Percentiles rank a stretch among this genome's conserved stretches.
Evolutionary conservation across 2,329 filamentous ascomycete genomes (phyloP).

Genomic region (Claviceps capensis): DNA sequence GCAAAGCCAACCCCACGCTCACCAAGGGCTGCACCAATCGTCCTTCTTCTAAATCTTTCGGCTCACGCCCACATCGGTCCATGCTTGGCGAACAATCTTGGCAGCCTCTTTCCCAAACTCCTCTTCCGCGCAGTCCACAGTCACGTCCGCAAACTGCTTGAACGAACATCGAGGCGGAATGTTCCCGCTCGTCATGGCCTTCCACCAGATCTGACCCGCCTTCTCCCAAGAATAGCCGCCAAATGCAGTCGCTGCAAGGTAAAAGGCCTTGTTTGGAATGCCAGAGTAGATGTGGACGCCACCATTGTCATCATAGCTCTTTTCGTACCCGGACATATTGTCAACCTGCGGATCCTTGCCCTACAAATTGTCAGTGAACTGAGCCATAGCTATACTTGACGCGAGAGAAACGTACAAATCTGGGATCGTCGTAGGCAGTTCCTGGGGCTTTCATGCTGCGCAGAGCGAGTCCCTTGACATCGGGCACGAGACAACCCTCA

Average conservation of each 20-base stretch:
- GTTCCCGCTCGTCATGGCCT: conserved; percentile 29
- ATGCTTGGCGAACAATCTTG: conserved; percentile 31
- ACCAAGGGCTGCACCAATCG: conserved; percentile 5
- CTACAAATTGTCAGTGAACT: conserved; percentile 10
- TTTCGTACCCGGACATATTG: conserved; percentile 30
- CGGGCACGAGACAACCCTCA: conserved; percentile 36
- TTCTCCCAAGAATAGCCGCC: conserved; percentile 42
- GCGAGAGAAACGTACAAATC: conserved; percentile 25
- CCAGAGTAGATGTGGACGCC: conserved; percentile 43
- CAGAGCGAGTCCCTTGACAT: conserved; percentile 35
- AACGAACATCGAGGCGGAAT: conserved; percentile 29
- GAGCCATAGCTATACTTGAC: neutral
- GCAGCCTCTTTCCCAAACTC: conserved; percentile 28
- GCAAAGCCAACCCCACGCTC: neutral
- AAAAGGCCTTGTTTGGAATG: conserved; percentile 45
- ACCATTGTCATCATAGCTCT: conserved; percentile 31
- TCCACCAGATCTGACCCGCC: conserved; percentile 40
- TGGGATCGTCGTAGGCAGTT: conserved; percentile 37
- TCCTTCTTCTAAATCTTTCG: conserved; percentile 9
- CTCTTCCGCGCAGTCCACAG: conserved; percentile 30
- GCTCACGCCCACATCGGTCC: conserved; percentile 32
- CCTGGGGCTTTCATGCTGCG: conserved; percentile 41
- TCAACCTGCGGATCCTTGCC: conserved; percentile 39
- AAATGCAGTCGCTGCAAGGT: conserved; percentile 30
- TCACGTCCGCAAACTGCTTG: conserved; percentile 34